Percentiles rank a stretch among this genome's conserved stretches.
Conservation (phyloP, 768 basidiomycete genomes). For the Chalciporus piperatus region DNA sequence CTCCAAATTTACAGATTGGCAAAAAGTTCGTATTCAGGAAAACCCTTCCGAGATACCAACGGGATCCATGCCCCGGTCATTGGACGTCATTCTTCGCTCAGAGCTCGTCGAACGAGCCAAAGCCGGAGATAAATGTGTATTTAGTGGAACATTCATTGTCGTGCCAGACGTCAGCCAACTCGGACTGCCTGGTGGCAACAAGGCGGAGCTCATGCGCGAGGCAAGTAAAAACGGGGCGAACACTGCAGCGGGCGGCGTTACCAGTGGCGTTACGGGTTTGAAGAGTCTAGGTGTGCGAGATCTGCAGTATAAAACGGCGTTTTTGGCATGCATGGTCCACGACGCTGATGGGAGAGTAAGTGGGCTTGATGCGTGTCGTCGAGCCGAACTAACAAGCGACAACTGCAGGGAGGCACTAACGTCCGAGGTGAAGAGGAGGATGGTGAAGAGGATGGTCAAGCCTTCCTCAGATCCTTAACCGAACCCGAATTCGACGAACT, state of each 20-base stretch:
- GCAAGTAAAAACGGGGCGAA: slow-evolving; percentile 63
- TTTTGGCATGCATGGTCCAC: slow-evolving; percentile 96
- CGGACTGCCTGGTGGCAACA: slow-evolving; percentile 91
- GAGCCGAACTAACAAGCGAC: not conserved
- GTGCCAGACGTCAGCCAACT: slow-evolving; percentile 98
- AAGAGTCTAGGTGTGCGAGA: slow-evolving; percentile 95
- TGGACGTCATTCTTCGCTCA: slow-evolving; percentile 92
- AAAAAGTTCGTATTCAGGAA: slow-evolving; percentile 98
- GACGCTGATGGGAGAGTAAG: slow-evolving; percentile 86
- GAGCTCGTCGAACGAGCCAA: slow-evolving; percentile 99
- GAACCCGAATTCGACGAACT: slow-evolving; percentile 95
- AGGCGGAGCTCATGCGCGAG: slow-evolving; percentile 87
- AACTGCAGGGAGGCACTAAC: slow-evolving; percentile 71
- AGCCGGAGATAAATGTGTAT: slow-evolving; percentile 97
- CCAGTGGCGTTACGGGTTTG: slow-evolving; percentile 86
- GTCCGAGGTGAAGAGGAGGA: slow-evolving; percentile 86
- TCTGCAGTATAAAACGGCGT: slow-evolving; percentile 97
- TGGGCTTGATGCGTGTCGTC: slow-evolving; percentile 4
- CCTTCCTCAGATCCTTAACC: slow-evolving; percentile 86
- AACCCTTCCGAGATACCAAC: slow-evolving; percentile 99
- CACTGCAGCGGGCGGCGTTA: slow-evolving; percentile 59
- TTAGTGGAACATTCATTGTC: slow-evolving; percentile 97
- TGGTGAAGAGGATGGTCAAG: slow-evolving; percentile 72
- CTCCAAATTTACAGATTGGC: slow-evolving; percentile 98
- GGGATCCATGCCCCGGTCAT: slow-evolving; percentile 94